Percentiles rank a stretch among this genome's conserved stretches.
These are phyloP conservation scores for Populus davidiana DNA, from an alignment of 345 rosid species.

Conservation along the genomic window DNA sequence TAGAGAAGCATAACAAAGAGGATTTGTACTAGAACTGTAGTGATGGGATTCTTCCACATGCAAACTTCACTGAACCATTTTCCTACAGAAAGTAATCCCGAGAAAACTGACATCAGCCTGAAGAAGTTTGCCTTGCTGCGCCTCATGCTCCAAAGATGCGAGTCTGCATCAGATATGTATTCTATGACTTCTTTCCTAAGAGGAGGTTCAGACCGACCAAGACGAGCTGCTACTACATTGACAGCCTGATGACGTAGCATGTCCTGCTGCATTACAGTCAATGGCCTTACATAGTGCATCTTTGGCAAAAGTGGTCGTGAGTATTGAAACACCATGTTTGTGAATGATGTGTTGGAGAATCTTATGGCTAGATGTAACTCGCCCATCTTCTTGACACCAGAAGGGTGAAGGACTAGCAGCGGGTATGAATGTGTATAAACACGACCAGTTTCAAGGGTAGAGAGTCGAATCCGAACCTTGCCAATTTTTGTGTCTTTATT, in stretches of 20 bases:
- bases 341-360: constrained; percentile 22
- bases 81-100: constrained; percentile 18
- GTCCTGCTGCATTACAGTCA: constrained; percentile 31
- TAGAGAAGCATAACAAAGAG: constrained; percentile 28
- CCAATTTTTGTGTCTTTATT: constrained; percentile 20
- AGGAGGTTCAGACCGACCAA: constrained; percentile 31
- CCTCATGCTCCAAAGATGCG: constrained; percentile 38
- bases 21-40: constrained; percentile 26
- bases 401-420: constrained; percentile 25
- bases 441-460: constrained; percentile 32
- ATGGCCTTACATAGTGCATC: constrained; percentile 32
- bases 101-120: constrained; percentile 30
- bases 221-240: constrained; percentile 30
- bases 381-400: constrained; percentile 33
- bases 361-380: constrained; percentile 30
- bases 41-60: constrained; percentile 28
- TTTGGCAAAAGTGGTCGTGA: constrained; percentile 28
- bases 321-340: constrained; percentile 25
- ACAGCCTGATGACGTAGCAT: constrained; percentile 30
- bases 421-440: constrained; percentile 34
- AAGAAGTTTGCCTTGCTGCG: constrained; percentile 34
- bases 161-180: constrained; percentile 29
- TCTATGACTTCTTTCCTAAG: constrained; percentile 29
- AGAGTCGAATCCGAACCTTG: constrained; percentile 33
- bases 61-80: constrained; percentile 31